Base-by-base conservation (phyloP, 1,284 basidiomycete genomes). In the Ganoderma lingzhi region DNA sequence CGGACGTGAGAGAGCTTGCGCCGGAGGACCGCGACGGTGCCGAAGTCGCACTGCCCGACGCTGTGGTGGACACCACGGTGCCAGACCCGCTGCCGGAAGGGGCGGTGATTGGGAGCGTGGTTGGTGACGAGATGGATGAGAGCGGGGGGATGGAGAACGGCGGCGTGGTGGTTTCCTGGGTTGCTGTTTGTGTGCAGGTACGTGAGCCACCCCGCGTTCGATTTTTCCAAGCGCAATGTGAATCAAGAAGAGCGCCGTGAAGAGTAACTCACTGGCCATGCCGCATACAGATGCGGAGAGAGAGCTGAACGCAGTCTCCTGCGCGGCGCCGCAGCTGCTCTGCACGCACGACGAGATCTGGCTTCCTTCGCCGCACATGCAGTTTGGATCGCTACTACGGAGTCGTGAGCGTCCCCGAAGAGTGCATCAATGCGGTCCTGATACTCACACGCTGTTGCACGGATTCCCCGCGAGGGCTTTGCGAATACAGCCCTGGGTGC, bases 331-430 rank as follows among this genome's bases (percentile, higher is more conserved):
- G 19, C 61, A 62, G 30, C 19, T 35, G 5, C 28, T 45, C 61
- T 44, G 41, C 30, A 62, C 42, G 61, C 61, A 62, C 4, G 39
- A 42, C 17, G 61, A 28, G 42, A 62, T 35, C 17, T 62, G 42
- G 17, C 39, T 53, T 10, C 62, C 62, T 51, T 63, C 62, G 32
- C 62, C 62, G n/a, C 62, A 63, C n/a, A 63, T 32, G 62, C 62
- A 63, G 62, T 53, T 63, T 12, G 62, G 62, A 35, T 63, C 62
- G 35, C 3, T 35, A 8, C 62, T 63, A 10, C 15, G 28, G 32
- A 2, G 28, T 32, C 53, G 15, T 56, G 2, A 56, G 53, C 30
- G 53, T 56, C 15, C 15, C 17, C 6, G 53, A 56, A 28, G 12
- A 28, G 23, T 28, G 48, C 23, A 12, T 28, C 23, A 51, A 14